Evolutionary conservation across 83 land plant species (phyloP), one percentile per base, ranked within the genome.

Genomic region (Picea engelmannii): DNA sequence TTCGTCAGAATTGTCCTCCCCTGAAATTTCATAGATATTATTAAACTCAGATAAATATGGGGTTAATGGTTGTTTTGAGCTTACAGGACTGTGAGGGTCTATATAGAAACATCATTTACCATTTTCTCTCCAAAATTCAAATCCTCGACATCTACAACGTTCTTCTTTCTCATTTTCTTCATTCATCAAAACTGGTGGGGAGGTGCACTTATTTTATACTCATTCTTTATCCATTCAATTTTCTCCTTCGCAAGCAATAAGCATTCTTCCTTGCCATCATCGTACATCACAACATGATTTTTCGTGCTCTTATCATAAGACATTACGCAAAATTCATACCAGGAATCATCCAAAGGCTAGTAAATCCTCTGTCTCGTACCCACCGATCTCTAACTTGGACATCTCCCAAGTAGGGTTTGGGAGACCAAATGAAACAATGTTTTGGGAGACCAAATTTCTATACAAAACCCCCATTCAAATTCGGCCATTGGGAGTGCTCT

Each of bases 321-420:
- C 27, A 76, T 88, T 35, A 96, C 93, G 21, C 74, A 18, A 3
- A 98, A 98, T 17, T 86, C 89, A 69, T 95, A 95, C 99, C 96
- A 95, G 21, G 82, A 76, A 74, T 91, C 81, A 79, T 95, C 99
- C 81, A 93, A 63, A 68, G 99, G 96, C 98, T 98, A 95, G 66
- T 87, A 97, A 69, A 95, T 94, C 89, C 81, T 95, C 11, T 95
- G 80, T 58, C 86, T 86, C 90, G 58, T 88, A 6, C 87, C 92
- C 27, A 92, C 74, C 38, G 4, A 24, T n/a, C 21, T 74, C 4
- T 35, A 4, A 35, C 38, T 35, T 35, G 38, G 38, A 35, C 38
- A 35, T 35, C 38, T 35, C 38, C 38, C 38, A 35, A 35, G 38
- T 35, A 35, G 4, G 38, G 38, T 35, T 35, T 35, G 38, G 38